Evolutionary conservation across 2,329 filamentous ascomycete species (phyloP).

Genomic region (Aspergillus sp.): DNA sequence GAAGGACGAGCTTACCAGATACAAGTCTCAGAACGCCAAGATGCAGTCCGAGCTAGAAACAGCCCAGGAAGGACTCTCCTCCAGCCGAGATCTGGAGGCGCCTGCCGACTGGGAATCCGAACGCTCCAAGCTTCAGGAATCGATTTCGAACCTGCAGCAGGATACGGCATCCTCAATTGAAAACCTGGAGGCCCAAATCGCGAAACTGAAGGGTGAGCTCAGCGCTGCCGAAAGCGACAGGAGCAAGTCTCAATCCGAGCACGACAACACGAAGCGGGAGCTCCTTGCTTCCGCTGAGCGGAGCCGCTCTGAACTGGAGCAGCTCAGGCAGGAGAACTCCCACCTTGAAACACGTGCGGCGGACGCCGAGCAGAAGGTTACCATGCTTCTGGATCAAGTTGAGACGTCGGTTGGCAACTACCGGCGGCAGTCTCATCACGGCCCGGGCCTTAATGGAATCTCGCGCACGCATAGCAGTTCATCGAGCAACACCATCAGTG

Average conservation of each 20-base stretch:
- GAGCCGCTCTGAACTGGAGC: slow-evolving; percentile 61
- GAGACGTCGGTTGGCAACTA: slow-evolving; percentile 92
- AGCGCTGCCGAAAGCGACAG: slow-evolving; percentile 56
- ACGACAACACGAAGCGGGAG: slow-evolving; percentile 47
- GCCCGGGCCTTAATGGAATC: slow-evolving; percentile 29
- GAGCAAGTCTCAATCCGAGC: slow-evolving; percentile 51
- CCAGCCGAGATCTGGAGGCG: slow-evolving; percentile 31
- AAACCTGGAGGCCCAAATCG: slow-evolving; percentile 63
- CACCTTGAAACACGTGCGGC: slow-evolving; percentile 72
- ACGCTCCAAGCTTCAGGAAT: slow-evolving; percentile 55
- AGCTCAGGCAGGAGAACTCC: slow-evolving; percentile 72
- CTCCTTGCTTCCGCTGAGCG: slow-evolving; percentile 48
- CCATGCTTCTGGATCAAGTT: slow-evolving; percentile 85
- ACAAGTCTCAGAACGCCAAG: slow-evolving; percentile 76
- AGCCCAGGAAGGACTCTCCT: slow-evolving; percentile 45
- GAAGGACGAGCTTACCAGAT: slow-evolving; percentile 90
- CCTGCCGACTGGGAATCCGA: slow-evolving; percentile 66
- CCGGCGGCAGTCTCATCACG: slow-evolving; percentile 58
- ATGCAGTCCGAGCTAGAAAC: slow-evolving; percentile 73
- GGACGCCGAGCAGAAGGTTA: slow-evolving; percentile 89
- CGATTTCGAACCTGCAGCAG: slow-evolving; percentile 60
- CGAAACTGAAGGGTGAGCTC: slow-evolving; percentile 60
- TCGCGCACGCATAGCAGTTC: slow-evolving; percentile 47
- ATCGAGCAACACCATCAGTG: slow-evolving; percentile 39
- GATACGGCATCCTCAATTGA: slow-evolving; percentile 58